Percentiles rank a stretch among this genome's conserved stretches.
phyloP scores from a whole-genome alignment of 345 rosid genomes.

The Hypericum perforatum region DNA sequence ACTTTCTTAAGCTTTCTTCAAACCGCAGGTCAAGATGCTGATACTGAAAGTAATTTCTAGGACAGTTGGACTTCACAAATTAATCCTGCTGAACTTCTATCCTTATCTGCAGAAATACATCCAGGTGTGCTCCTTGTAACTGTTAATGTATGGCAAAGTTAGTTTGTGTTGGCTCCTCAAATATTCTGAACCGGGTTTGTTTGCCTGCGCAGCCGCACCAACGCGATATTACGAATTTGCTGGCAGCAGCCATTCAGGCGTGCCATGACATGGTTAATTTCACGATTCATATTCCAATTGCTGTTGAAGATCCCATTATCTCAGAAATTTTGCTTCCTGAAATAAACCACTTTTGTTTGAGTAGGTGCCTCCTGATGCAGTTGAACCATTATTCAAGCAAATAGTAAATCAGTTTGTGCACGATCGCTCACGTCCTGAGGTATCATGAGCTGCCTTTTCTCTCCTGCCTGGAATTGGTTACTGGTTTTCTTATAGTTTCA shows the following conservation, averaged over 20 bases:
- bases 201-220: slow-evolving; percentile 71
- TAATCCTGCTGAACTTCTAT: slow-evolving; percentile 67
- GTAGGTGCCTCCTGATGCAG: slow-evolving; percentile 98
- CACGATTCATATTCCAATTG: background rate
- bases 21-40: slow-evolving; percentile 81
- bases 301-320: background rate
- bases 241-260: slow-evolving; percentile 93
- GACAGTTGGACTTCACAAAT: slow-evolving; percentile 78
- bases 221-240: slow-evolving; percentile 77
- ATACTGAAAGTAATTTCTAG: slow-evolving; percentile 83
- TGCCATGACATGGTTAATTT: slow-evolving; percentile 86
- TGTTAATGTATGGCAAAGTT: slow-evolving; percentile 4
- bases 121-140: slow-evolving; percentile 41
- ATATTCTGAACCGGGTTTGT: background rate
- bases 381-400: slow-evolving; percentile 84
- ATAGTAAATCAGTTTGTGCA: slow-evolving; percentile 91
- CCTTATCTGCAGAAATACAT: slow-evolving; percentile 71
- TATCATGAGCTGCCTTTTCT: slow-evolving; percentile 11
- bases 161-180: background rate
- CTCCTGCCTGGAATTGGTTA: background rate
- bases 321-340: background rate
- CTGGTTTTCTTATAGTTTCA: slow-evolving; percentile 3
- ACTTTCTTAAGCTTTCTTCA: background rate
- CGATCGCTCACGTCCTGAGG: slow-evolving; percentile 91
- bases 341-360: slow-evolving; percentile 10